Evolutionary conservation across 2,329 filamentous ascomycete genomes (phyloP), one percentile per base, ranked within the genome.

Genomic region (Dothistroma pini): DNA sequence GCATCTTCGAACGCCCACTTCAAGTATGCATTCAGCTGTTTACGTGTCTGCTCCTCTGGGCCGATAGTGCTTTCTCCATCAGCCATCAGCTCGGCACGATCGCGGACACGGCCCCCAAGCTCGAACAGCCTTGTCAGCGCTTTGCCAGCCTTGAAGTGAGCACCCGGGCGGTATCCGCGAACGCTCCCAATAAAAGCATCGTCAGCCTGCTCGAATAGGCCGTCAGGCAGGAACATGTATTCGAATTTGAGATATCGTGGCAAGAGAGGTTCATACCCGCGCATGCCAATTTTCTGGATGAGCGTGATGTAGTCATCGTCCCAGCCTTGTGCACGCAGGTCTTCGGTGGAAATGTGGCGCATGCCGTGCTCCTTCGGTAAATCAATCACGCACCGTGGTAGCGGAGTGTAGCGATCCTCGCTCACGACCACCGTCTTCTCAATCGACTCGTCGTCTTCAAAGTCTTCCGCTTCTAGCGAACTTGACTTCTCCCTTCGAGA

Each of bases 181-280:
- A 74, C 60, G 12, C 78, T 73, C 50, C 77, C 75, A 60, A 86
- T 79, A 62, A 81, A 78, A 0, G 81, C 77, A 21, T 75, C 72
- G 48, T 76, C 72, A 19, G 75, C 65, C 11, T 75, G 71, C 9
- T 79, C 77, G 71, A 86, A 86, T 1, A 86, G 70, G 9, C 77
- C 75, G 9, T 79, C 75, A 1, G 84, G 84, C 14, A 86, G 69
- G 16, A 80, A 83, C 9, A 74, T 72, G 63, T 85, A 85, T 64
- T 86, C 83, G 54, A 78, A 71, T 50, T 76, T 74, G 83, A 83
- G 86, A 62, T 75, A 74, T 12, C 72, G 69, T 1, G 83, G 82
- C 12, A 86, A 69, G 1, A 86, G 70, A 10, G 84, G 80, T 71
- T 86, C 83, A 56, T 80, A 81, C 16, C 84, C 84, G 48, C 84